Percentiles rank a stretch among this genome's conserved stretches.
Conservation (phyloP, 306 rosid species). For the Purshia tridentata region DNA sequence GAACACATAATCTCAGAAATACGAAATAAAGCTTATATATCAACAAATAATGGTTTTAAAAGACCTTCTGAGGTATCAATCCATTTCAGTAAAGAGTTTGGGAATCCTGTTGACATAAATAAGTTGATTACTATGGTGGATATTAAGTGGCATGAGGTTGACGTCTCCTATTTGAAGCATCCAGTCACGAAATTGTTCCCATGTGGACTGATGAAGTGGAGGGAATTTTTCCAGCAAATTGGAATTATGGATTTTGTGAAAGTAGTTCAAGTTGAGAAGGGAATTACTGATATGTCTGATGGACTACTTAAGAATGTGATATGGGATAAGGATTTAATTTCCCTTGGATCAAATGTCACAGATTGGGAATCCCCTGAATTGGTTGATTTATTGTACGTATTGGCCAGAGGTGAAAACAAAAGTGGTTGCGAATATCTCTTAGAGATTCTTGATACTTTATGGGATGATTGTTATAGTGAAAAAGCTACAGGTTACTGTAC, state of each 20-base stretch:
- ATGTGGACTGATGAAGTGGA: slow-evolving; percentile 60
- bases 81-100: slow-evolving; percentile 74
- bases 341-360: slow-evolving; percentile 53
- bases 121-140: slow-evolving; percentile 53
- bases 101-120: slow-evolving; percentile 63
- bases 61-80: slow-evolving; percentile 63
- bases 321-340: slow-evolving; percentile 58
- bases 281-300: slow-evolving; percentile 44
- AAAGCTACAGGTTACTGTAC: slow-evolving; percentile 53
- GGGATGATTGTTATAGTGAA: slow-evolving; percentile 77
- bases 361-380: slow-evolving; percentile 93
- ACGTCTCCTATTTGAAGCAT: slow-evolving; percentile 65
- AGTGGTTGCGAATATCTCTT: slow-evolving; percentile 65
- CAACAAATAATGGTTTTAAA: slow-evolving; percentile 75
- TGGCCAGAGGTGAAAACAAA: slow-evolving; percentile 54
- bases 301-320: slow-evolving; percentile 38
- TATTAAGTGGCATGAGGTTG: slow-evolving; percentile 80
- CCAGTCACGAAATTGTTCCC: slow-evolving; percentile 60
- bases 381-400: slow-evolving; percentile 48
- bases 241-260: slow-evolving; percentile 76
- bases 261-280: slow-evolving; percentile 66
- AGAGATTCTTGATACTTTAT: slow-evolving; percentile 71
- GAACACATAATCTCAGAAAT: slow-evolving; percentile 65
- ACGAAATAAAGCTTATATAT: slow-evolving; percentile 50
- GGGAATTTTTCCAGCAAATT: slow-evolving; percentile 72